Conservation (phyloP, 1,284 basidiomycete genomes). For the Pisolithus thermaeus region DNA sequence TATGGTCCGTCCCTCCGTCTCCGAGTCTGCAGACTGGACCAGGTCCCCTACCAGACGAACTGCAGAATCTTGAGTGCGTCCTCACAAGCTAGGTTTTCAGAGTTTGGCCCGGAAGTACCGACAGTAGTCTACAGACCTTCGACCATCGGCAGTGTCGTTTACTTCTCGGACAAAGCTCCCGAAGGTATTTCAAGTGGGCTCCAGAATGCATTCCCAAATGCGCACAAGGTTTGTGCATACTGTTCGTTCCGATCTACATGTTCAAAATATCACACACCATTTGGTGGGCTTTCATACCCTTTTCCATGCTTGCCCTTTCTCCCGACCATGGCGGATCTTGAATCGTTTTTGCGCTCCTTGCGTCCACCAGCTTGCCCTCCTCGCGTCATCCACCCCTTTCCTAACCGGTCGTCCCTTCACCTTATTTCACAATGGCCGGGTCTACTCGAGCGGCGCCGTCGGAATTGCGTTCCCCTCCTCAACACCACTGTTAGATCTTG, state of each 20-base stretch:
- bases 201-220: conserved; percentile 35
- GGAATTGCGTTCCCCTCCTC: conserved; percentile 53
- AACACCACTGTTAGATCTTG: conserved; percentile 27
- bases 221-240: conserved; percentile 44
- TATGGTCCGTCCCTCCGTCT: conserved; percentile 32
- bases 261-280: not conserved
- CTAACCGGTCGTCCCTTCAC: conserved; percentile 78
- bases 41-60: conserved; percentile 8
- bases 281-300: not conserved
- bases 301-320: not conserved
- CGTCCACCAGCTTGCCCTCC: conserved; percentile 55
- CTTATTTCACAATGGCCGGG: conserved; percentile 54
- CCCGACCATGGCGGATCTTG: not conserved
- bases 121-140: conserved; percentile 10
- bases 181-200: conserved; percentile 57
- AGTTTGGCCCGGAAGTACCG: not conserved
- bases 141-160: conserved; percentile 36
- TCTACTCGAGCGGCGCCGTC: conserved; percentile 66
- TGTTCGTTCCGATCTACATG: conserved; percentile 4
- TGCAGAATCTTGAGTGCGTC: conserved; percentile 18
- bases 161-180: conserved; percentile 56
- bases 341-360: conserved; percentile 6
- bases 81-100: not conserved
- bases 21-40: not conserved
- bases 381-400: conserved; percentile 80